Base-by-base conservation (phyloP, 2,329 filamentous ascomycete species). In the Colletotrichum scovillei region DNA sequence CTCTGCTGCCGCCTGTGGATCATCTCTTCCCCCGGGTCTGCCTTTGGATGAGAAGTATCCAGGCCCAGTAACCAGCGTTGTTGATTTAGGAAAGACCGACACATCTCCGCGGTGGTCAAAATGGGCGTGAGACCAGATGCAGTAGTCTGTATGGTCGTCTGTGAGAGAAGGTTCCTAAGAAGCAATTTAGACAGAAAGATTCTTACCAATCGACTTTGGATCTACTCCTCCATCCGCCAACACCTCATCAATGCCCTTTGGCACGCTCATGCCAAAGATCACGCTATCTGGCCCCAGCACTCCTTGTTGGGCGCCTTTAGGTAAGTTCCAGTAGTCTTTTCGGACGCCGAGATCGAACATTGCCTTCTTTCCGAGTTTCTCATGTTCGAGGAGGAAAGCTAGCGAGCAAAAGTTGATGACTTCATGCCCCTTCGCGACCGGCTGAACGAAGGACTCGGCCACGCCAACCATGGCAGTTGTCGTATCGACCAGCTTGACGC, bases 101-200 rank as follows among this genome's bases (percentile, higher is more conserved):
- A 76, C 65, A 30, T 81, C 78, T 11, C 79, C 79, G 6, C 75
- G 75, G 62, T 81, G 79, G 28, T 81, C 79, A 24, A 77, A 77
- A 42, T 81, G 79, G 8, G 75, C 78, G 32, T 81, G 79, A 22
- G 77, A 79, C 78, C 77, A 80, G 9, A 80, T 73, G 5, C 80
- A 72, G 22, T 75, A 77, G 26, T 79, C 76, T 73, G 9, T 19
- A 8, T 3, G 22, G 7, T 28, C 1, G 14, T 52, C 4, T 60
- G 55, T 2, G 24, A 55, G n/a, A 24, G 26, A 9, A 2, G 4
- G n/a, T 1, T 11, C 11, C 11, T n/a, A 24, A 14, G 2, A 42
- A 16, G 5, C 12, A 16, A 42, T 3, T 16, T 0, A 16, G 2
- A 46, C 7, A n/a, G n/a, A 8, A 2, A 11, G 19, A 16, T 2